Conservation (phyloP, 352 stramenopile genomes). For the Phytopythium cucurbitacearum region DNA sequence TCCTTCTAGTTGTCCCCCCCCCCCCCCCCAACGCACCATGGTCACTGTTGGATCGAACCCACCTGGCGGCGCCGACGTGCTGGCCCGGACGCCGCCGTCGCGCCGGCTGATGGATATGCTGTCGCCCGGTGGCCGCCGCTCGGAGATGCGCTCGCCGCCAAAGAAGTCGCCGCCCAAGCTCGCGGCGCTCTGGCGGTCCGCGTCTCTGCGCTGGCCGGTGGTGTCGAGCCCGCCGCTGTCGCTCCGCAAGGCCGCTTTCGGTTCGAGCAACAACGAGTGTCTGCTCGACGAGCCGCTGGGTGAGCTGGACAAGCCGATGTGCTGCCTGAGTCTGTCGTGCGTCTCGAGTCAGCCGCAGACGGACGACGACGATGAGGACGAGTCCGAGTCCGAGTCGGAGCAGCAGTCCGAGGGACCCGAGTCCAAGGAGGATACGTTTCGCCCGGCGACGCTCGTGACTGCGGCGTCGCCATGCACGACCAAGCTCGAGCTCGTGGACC, state of each 20-base stretch:
- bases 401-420: background rate
- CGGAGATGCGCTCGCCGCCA: background rate
- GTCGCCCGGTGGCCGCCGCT: background rate
- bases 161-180: background rate
- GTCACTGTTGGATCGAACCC: too few species aligned
- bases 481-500: background rate
- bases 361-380: background rate
- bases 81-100: too few species aligned
- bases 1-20: too few species aligned
- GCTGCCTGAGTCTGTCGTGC: too few species aligned
- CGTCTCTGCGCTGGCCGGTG: background rate
- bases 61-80: too few species aligned
- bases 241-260: background rate
- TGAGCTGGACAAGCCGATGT: too few species aligned
- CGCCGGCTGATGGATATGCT: conserved; percentile 4
- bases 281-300: background rate
- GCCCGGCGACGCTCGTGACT: conserved; percentile 1
- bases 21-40: too few species aligned
- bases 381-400: conserved; percentile 4
- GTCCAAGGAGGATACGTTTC: conserved; percentile 2
- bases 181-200: conserved; percentile 1
- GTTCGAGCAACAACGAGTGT: conserved; percentile 5
- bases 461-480: conserved; percentile 1
- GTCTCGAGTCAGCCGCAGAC: background rate
- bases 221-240: background rate